Conservation (phyloP, 108 stramenopile species). For the Skeletonema grethae region DNA sequence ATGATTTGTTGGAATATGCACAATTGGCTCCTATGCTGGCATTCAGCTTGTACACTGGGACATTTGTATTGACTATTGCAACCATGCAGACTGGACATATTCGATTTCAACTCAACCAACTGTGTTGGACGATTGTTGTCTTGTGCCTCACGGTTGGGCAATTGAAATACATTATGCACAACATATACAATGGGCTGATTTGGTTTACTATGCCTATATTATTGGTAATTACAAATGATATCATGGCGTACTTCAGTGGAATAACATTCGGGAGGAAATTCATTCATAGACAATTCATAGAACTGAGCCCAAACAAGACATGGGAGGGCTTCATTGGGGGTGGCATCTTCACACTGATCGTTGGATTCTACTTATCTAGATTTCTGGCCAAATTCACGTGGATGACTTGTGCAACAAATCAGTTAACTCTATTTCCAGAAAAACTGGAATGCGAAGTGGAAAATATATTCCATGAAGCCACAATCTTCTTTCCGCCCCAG, state of each 20-base stretch:
- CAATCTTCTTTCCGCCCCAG: slow-evolving; percentile 69
- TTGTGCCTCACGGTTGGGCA: slow-evolving; percentile 92
- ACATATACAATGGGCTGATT: slow-evolving; percentile 96
- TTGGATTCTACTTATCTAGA: slow-evolving; percentile 86
- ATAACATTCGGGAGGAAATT: slow-evolving; percentile 93
- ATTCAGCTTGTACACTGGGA: slow-evolving; percentile 82
- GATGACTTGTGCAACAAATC: slow-evolving; percentile 92
- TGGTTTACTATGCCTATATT: slow-evolving; percentile 97
- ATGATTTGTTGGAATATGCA: slow-evolving; percentile 60
- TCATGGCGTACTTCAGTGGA: slow-evolving; percentile 95
- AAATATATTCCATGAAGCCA: slow-evolving; percentile 72
- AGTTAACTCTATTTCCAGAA: slow-evolving; percentile 67
- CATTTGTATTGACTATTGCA: slow-evolving; percentile 92
- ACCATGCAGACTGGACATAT: slow-evolving; percentile 92
- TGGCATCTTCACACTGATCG: slow-evolving; percentile 87
- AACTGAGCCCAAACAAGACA: slow-evolving; percentile 94
- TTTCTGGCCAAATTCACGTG: slow-evolving; percentile 81
- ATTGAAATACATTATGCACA: slow-evolving; percentile 94
- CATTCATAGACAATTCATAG: slow-evolving; percentile 86
- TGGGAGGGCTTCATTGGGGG: slow-evolving; percentile 97
- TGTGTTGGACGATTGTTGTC: slow-evolving; percentile 96
- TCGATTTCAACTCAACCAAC: slow-evolving; percentile 95
- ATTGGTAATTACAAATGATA: slow-evolving; percentile 95
- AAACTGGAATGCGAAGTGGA: slow-evolving; percentile 78
- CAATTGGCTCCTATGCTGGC: slow-evolving; percentile 64